Evolutionary conservation across 805 yeast species (phyloP), one percentile per base, ranked within the genome.

Genomic region (Millerozyma miso): DNA sequence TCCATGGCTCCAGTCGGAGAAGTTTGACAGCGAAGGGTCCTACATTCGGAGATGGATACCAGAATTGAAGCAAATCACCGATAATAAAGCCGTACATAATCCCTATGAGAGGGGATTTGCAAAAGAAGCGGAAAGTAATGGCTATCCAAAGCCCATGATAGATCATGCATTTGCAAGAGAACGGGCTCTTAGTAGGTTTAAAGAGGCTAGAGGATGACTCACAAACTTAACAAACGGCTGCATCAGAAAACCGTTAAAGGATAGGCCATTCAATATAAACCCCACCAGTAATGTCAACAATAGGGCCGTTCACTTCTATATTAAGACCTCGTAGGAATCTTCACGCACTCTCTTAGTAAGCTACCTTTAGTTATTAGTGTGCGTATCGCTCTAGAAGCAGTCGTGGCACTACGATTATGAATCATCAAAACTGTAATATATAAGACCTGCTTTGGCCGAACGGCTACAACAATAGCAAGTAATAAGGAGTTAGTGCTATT

Each of bases 41-140:
- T 77, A 65, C 51, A 74, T 78, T 40, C 62, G 65, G 32, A 52
- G 60, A 38, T 76, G 81, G 81, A 67, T 77, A 1, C 79, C 77
- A 2, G 81, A 76, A 44, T 56, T 76, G 43, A 53, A 46, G 37
- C 54, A 53, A 10, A 49, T 67, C 4, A 13, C 40, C 7, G 59
- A 59, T 14, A 45, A 47, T 3, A 60, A 62, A 42, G 59, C 60
- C 0, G 52, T 69, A 5, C 72, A 65, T 45, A 60, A 65, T 14
- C 74, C 76, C 1, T 56, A 55, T 43, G 50, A 42, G 18, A 51
- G 44, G 15, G 59, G 57, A 2, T 63, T 59, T 32, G 58, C 54
- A 3, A 55, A 59, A 2, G 41, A 50, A 2, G 61, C 63, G 2
- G 56, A 53, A 14, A 55, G 58, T 26, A 56, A 62, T 12, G 63